Evolutionary conservation across 768 basidiomycete genomes (phyloP), one percentile per base, ranked within the genome.

Genomic region (Suillus subluteus): DNA sequence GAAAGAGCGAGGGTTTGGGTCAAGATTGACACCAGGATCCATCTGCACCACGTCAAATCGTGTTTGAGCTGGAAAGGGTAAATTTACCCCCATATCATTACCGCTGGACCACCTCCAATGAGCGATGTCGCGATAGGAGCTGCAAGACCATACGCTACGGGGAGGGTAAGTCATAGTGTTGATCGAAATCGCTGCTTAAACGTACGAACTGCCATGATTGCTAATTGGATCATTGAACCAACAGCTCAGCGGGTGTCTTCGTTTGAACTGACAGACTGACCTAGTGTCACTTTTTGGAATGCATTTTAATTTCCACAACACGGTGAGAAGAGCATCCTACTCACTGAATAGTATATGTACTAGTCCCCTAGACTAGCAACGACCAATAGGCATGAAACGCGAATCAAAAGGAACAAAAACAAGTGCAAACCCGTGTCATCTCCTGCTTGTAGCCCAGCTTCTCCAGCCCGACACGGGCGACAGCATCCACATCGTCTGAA

Each of bases 191-290:
- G 9, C 5, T 26, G 4, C 3, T 15, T 26, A 18, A 40, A 83
- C 87, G 76, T 69, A 87, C 87, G 87, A 64, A 88, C 87, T 38
- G 87, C 86, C 79, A 87, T 83, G 38, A 88, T 88, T 11, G 87
- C 87, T 88, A 26, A 16, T 21, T 4, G 6, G 37, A 56, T 11
- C 44, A 52, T 11, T 21, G 23, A 35, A 43, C 71, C 52, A 74
- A 67, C 18, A 21, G 38, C 32, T 44, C 16, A 59, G n/a, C 15
- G 32, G 26, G 32, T 13, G 21, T n/a, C 62, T 46, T 18, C 3
- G n/a, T 1, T 40, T 15, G 6, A 37, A 46, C 21, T 23, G 32
- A 43, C 37, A 18, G 32, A 72, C 76, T 15, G 65, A 86, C 86
- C 83, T 40, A 87, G 75, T 1, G 82, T 79, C 86, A 86, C 85